Conservation (phyloP, 768 basidiomycete genomes). For the Xerocomellus dryophilus region DNA sequence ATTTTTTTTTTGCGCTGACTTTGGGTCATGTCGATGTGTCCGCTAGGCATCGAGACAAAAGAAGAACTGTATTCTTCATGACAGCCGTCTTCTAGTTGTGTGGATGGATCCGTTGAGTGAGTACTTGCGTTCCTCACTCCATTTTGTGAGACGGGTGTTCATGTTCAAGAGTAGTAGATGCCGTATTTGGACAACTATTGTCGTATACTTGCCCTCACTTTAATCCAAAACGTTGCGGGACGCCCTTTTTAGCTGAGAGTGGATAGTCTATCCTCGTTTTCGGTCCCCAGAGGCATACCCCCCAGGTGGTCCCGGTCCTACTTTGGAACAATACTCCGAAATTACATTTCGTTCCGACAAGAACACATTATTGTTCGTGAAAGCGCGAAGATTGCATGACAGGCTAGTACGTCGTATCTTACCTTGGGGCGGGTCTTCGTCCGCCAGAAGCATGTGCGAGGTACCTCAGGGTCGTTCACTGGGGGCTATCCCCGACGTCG, state of each 20-base stretch:
- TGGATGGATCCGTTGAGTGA: constrained; percentile 19
- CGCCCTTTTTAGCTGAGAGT: background rate
- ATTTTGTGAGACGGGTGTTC: background rate
- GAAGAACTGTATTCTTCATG: constrained; percentile 61
- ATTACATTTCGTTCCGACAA: background rate
- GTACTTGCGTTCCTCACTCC: background rate
- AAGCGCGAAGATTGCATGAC: background rate
- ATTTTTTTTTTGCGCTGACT: background rate
- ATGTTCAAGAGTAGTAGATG: constrained; percentile 24
- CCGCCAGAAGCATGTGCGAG: background rate
- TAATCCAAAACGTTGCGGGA: constrained; percentile 19
- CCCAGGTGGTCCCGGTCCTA: background rate
- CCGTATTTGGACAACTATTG: constrained; percentile 19
- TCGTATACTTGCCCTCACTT: constrained; percentile 17
- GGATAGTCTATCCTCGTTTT: background rate
- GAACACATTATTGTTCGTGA: background rate
- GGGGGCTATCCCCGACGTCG: no score
- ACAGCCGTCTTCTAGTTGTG: constrained; percentile 12
- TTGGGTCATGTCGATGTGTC: background rate
- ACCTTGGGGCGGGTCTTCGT: background rate
- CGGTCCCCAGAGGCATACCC: background rate
- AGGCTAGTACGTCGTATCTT: background rate
- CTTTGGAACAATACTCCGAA: background rate
- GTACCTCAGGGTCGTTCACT: background rate
- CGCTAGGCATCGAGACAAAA: constrained; percentile 53